Evolutionary conservation across 1,139 yeast genomes (phyloP).

Genomic region (Saccharomyces hybrid): DNA sequence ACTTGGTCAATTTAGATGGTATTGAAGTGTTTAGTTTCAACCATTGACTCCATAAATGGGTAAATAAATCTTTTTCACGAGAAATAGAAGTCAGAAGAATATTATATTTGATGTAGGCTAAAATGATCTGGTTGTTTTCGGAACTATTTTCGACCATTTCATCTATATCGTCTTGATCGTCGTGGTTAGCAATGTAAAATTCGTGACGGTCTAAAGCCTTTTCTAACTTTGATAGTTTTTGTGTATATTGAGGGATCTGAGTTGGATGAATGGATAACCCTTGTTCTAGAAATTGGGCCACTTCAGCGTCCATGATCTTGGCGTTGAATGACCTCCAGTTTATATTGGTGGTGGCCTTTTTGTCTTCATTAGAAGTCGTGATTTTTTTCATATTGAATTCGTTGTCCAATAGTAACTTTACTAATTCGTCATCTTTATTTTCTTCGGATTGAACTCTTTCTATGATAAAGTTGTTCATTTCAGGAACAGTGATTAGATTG

Average conservation of each 20-base stretch:
- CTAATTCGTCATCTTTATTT: constrained; percentile 37
- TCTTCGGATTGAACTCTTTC: constrained; percentile 12
- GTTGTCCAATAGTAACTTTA: constrained; percentile 38
- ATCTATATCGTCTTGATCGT: constrained; percentile 33
- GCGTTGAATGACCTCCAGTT: constrained; percentile 77
- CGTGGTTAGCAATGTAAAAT: constrained; percentile 35
- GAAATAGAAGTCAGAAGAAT: constrained; percentile 57
- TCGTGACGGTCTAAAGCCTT: constrained; percentile 47
- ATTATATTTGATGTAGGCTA: constrained; percentile 68
- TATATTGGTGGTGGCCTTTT: constrained; percentile 35
- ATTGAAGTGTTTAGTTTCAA: constrained; percentile 29
- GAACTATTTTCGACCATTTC: constrained; percentile 36
- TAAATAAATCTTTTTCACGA: constrained; percentile 55
- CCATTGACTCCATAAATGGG: constrained; percentile 33
- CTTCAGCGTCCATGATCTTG: constrained; percentile 57
- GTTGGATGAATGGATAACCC: constrained; percentile 25
- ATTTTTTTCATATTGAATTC: constrained; percentile 21
- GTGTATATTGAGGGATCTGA: constrained; percentile 39
- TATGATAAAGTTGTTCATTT: constrained; percentile 19
- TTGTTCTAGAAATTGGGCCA: constrained; percentile 47
- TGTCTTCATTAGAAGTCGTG: constrained; percentile 19
- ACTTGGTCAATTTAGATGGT: constrained; percentile 39
- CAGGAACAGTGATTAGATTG: constrained; percentile 16
- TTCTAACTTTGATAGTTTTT: constrained; percentile 46
- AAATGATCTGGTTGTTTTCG: constrained; percentile 68